phyloP scores from a whole-genome alignment of 129 eudicot genomes.

The Scalesia atractyloides region DNA sequence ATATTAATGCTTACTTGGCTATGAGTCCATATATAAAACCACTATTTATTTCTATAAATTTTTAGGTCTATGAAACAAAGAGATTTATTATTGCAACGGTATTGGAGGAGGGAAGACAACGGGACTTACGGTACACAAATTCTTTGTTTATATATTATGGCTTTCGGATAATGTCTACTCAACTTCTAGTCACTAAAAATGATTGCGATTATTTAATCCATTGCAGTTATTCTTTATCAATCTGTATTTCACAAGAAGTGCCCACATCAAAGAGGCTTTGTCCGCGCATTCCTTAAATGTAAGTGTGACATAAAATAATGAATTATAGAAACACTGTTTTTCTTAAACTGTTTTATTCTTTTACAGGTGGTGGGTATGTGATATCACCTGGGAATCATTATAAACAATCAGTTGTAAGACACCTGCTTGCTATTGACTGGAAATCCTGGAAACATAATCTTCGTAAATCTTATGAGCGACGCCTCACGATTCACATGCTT shows the following conservation, averaged over 20 bases:
- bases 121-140: conserved; percentile 61
- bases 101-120: conserved; percentile 78
- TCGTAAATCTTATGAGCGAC: conserved; percentile 43
- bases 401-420: conserved; percentile 61
- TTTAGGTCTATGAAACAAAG: conserved; percentile 67
- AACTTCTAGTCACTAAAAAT: background rate
- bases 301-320: conserved; percentile 21
- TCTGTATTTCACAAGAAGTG: conserved; percentile 60
- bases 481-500: conserved; percentile 60
- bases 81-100: conserved; percentile 66
- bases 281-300: conserved; percentile 75
- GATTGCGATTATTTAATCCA: background rate
- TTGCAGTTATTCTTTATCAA: conserved; percentile 74
- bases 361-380: conserved; percentile 74
- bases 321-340: background rate
- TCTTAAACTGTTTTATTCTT: conserved; percentile 2
- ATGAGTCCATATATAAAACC: conserved; percentile 12
- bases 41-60: background rate
- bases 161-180: background rate
- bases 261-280: conserved; percentile 54
- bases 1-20: background rate
- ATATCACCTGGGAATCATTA: conserved; percentile 59
- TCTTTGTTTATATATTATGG: background rate
- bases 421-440: conserved; percentile 81
- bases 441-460: conserved; percentile 60